Base-by-base conservation (phyloP, 2,329 filamentous ascomycete species). In the Trematosphaeria pertusa region DNA sequence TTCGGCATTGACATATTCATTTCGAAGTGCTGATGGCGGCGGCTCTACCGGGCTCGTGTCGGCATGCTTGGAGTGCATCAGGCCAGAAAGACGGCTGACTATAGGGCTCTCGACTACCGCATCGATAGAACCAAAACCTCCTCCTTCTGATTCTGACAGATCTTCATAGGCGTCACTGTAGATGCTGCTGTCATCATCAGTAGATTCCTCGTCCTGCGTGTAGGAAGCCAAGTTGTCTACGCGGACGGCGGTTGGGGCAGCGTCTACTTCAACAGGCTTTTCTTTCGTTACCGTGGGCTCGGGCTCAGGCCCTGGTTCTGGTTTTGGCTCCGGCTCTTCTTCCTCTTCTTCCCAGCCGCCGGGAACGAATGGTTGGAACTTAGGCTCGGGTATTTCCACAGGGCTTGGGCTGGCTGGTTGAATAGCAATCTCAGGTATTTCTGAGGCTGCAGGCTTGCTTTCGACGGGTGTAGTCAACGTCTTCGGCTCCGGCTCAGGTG, bases 91-190 rank as follows among this genome's bases (percentile, higher is more conserved):
- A 35, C 62, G 57, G 24, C 66, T 53, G 40, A 64, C 52, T 1
- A 76, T 59, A 3, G 87, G 84, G 36, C 79, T 84, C 15, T 86
- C 81, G 1, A 90, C 79, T 7, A 91, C 82, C 9, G 88, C 88
- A 67, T 91, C 81, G 6, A 92, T 76, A 4, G 87, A 91, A 61
- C 84, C 78, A 60, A 90, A 92, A 0, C 86, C 88, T 36, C 82
- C 81, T 2, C 80, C 81, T 30, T 87, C 85, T 3, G 78, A 62
- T 11, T 89, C 85, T 0, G 82, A 83, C 0, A 87, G 74, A 50
- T 91, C 87, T 69, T 92, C 89, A 43, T 87, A 87, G 1, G 88
- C 88, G 69, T 92, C 89, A 54, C 86, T 90, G 64, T 89, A 92
- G 18, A 89, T 79, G 50, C 81, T 86, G 46, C 64, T 70, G 32